Conservation (phyloP, 1,284 basidiomycete species). For the Heterobasidion occidentale region DNA sequence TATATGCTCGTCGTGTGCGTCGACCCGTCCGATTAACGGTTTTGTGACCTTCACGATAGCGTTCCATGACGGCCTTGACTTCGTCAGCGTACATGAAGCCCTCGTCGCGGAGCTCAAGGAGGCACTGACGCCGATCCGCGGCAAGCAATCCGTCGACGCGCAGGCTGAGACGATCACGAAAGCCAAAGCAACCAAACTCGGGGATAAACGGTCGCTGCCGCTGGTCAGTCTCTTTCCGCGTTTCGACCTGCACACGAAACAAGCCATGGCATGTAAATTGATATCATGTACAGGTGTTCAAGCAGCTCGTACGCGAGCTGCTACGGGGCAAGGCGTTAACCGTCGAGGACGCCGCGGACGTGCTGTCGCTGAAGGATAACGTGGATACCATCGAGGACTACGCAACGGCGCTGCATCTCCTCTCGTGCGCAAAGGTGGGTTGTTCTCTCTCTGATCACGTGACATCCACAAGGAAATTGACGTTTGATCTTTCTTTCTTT, state of each 20-base stretch:
- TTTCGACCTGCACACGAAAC: too few species aligned
- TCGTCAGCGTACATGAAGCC: conserved; percentile 65
- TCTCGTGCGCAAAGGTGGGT: conserved; percentile 45
- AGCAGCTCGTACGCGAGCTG: conserved; percentile 51
- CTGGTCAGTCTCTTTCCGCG: conserved; percentile 28
- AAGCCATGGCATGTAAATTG: background rate
- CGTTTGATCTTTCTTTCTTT: conserved; percentile 10
- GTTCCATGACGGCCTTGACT: conserved; percentile 70
- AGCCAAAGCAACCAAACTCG: conserved; percentile 42
- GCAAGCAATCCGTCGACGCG: conserved; percentile 55
- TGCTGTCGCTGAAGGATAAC: conserved; percentile 69
- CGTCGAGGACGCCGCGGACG: conserved; percentile 63
- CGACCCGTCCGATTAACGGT: too few species aligned
- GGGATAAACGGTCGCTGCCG: conserved; percentile 33
- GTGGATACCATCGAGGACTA: conserved; percentile 44
- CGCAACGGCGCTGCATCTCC: conserved; percentile 54
- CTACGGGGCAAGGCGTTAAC: conserved; percentile 62
- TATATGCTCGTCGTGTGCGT: background rate
- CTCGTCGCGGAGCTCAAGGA: conserved; percentile 51
- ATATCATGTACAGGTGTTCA: conserved; percentile 44
- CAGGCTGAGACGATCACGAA: conserved; percentile 58
- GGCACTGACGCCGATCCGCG: conserved; percentile 36
- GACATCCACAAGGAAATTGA: background rate
- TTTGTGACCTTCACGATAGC: conserved; percentile 26
- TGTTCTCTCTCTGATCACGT: background rate